Conservation (phyloP, 2,329 filamentous ascomycete species). For the Alternaria sp. region DNA sequence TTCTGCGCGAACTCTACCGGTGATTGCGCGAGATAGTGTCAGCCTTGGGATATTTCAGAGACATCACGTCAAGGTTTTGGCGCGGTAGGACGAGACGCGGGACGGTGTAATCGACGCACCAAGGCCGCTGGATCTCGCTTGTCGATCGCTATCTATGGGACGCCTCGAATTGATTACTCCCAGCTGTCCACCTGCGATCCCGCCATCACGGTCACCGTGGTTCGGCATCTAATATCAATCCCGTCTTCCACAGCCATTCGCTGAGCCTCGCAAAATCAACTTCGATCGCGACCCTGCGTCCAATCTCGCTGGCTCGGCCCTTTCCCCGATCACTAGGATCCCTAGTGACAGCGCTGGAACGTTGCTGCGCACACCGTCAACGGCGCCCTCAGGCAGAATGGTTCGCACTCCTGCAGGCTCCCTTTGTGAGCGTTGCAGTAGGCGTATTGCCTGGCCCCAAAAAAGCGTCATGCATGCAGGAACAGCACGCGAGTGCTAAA, state of each 20-base stretch:
- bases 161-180: slow-evolving; percentile 23
- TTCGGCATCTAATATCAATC: slow-evolving; percentile 9
- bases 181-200: slow-evolving; percentile 3
- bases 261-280: background rate
- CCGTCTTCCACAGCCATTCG: background rate
- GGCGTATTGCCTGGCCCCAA: slow-evolving; percentile 16
- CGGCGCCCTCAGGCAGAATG: background rate
- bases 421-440: slow-evolving; percentile 5
- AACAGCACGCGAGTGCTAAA: slow-evolving; percentile 19
- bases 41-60: background rate
- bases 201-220: background rate
- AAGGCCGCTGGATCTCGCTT: slow-evolving; percentile 7
- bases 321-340: background rate
- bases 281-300: background rate
- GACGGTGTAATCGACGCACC: background rate
- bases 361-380: background rate
- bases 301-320: slow-evolving; percentile 1
- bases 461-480: slow-evolving; percentile 24
- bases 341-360: background rate
- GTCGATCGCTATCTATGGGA: slow-evolving; percentile 11
- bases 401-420: background rate
- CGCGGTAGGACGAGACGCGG: background rate
- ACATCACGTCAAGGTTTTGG: background rate
- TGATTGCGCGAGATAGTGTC: background rate
- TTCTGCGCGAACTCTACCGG: background rate